Conservation (phyloP, 2,329 filamentous ascomycete species). For the Aspergillus pseudoterreus region DNA sequence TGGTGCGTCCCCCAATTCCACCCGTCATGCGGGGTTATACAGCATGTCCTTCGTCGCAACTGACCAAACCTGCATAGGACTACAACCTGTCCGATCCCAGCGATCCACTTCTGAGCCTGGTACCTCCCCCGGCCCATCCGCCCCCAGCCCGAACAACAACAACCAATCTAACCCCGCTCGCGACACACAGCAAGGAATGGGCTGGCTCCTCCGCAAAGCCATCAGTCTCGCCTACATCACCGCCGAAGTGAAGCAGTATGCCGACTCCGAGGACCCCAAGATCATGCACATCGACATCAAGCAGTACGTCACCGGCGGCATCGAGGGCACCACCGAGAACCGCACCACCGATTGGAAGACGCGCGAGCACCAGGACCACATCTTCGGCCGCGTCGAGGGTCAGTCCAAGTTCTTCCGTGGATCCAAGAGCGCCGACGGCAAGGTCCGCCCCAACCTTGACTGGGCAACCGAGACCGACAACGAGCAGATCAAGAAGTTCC, state of each 20-base stretch:
- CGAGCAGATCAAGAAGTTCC: conserved; percentile 33
- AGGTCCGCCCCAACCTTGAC: conserved; percentile 32
- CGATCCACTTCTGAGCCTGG: conserved; percentile 65
- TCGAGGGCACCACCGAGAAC: conserved; percentile 62
- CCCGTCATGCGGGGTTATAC: not conserved
- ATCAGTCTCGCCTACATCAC: conserved; percentile 67
- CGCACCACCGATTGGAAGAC: conserved; percentile 56
- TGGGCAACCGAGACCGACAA: conserved; percentile 40
- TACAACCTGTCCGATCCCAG: conserved; percentile 66
- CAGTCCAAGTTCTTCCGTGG: conserved; percentile 50
- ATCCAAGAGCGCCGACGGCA: conserved; percentile 33
- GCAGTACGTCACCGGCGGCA: conserved; percentile 67
- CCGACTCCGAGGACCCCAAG: conserved; percentile 33
- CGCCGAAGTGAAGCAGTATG: conserved; percentile 58
- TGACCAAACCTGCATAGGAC: conserved; percentile 55
- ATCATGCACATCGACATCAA: conserved; percentile 66
- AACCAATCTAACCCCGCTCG: conserved; percentile 7
- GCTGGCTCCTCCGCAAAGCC: conserved; percentile 69
- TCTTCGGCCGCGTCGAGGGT: conserved; percentile 71
- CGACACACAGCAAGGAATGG: conserved; percentile 57
- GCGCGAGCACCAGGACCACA: conserved; percentile 69
- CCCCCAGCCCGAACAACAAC: not conserved
- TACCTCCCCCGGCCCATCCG: conserved; percentile 20
- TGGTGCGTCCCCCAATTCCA: conserved; percentile 52
- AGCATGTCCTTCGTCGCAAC: not conserved